Conservation (phyloP, 768 basidiomycete genomes). For the Flagelloscypha sp. region DNA sequence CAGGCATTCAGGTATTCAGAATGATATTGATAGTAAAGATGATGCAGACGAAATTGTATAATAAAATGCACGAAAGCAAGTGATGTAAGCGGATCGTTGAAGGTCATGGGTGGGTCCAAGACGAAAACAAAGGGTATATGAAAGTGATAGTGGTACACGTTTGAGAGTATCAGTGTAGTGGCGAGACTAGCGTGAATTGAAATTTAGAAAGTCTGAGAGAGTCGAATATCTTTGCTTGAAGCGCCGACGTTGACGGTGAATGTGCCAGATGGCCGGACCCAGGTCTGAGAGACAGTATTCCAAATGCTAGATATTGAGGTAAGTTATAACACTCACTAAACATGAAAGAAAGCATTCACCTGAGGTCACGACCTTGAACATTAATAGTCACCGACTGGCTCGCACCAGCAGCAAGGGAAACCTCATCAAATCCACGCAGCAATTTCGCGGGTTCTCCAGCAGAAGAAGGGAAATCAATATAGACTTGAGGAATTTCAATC, state of each 20-base stretch:
- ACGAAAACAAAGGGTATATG: too few species aligned
- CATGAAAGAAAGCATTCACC: constrained; percentile 22
- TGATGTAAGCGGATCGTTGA: neutral
- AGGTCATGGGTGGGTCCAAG: too few species aligned
- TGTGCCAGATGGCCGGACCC: constrained; percentile 40
- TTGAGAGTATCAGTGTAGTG: neutral
- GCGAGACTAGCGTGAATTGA: neutral
- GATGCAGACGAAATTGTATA: neutral
- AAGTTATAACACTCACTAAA: neutral
- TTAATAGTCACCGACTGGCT: constrained; percentile 28
- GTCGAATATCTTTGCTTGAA: constrained; percentile 38
- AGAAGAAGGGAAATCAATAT: constrained; percentile 38
- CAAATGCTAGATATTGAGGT: constrained; percentile 30
- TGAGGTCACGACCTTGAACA: constrained; percentile 34
- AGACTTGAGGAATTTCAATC: constrained; percentile 46
- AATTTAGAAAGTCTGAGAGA: constrained; percentile 12
- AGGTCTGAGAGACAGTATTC: constrained; percentile 45
- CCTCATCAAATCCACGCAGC: constrained; percentile 44
- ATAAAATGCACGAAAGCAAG: neutral
- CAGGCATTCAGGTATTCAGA: too few species aligned
- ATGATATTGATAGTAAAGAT: too few species aligned
- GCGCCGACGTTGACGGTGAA: constrained; percentile 49
- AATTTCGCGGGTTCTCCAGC: constrained; percentile 43
- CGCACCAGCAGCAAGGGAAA: constrained; percentile 29
- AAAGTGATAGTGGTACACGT: too few species aligned